Evolutionary conservation across 2,329 filamentous ascomycete genomes (phyloP).

Genomic region (Tolypocladium amazonense): DNA sequence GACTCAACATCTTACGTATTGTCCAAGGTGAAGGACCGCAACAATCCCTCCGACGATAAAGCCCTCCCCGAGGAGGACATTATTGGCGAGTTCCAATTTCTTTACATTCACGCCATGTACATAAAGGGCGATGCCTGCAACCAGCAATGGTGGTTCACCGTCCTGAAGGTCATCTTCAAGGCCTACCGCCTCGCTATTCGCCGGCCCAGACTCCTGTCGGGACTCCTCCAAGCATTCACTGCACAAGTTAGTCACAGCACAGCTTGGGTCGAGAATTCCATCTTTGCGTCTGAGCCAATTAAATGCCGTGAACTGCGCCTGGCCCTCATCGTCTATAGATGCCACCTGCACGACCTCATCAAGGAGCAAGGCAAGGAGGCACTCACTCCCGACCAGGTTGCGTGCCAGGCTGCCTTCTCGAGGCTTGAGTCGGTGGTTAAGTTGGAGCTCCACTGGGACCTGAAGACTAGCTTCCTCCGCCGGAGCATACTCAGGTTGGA

Average conservation of each 20-base stretch:
- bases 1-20: slow-evolving; percentile 39
- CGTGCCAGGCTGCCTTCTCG: slow-evolving; percentile 36
- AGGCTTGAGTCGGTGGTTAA: slow-evolving; percentile 20
- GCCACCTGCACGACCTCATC: slow-evolving; percentile 37
- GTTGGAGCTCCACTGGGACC: slow-evolving; percentile 42
- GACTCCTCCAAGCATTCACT: slow-evolving; percentile 39
- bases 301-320: slow-evolving; percentile 28
- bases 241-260: slow-evolving; percentile 45
- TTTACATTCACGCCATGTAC: slow-evolving; percentile 45
- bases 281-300: slow-evolving; percentile 24
- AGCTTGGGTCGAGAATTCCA: slow-evolving; percentile 34
- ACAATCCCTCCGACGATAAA: slow-evolving; percentile 10
- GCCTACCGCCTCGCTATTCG: slow-evolving; percentile 32
- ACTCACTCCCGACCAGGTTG: slow-evolving; percentile 26
- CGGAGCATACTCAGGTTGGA: slow-evolving; percentile 39
- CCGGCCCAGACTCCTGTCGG: slow-evolving; percentile 32
- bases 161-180: slow-evolving; percentile 39
- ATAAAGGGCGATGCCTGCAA: slow-evolving; percentile 49
- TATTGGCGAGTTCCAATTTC: slow-evolving; percentile 50
- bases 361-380: slow-evolving; percentile 20
- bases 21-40: slow-evolving; percentile 20
- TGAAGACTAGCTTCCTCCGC: slow-evolving; percentile 37
- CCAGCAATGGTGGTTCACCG: slow-evolving; percentile 51
- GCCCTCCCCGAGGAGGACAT: slow-evolving; percentile 29
- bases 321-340: slow-evolving; percentile 43